Conservation (phyloP, 2,329 filamentous ascomycete species). For the Trichoderma hamatum region DNA sequence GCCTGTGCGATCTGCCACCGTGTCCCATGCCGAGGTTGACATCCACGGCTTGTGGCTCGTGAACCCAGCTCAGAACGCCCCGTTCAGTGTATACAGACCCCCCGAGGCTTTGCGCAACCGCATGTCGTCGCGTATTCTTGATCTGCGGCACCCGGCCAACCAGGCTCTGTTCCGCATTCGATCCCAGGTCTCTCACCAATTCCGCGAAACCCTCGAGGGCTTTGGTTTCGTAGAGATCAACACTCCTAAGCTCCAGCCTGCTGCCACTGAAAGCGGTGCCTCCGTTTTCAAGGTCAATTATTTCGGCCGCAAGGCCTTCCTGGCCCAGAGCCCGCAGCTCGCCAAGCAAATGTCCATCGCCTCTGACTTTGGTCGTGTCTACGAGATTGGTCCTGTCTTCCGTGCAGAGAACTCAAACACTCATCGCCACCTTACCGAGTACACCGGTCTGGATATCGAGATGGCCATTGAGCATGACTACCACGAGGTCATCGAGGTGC, state of each 20-base stretch:
- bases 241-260: conserved; percentile 87
- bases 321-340: conserved; percentile 89
- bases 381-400: conserved; percentile 75
- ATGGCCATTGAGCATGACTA: conserved; percentile 91
- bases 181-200: conserved; percentile 76
- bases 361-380: conserved; percentile 85
- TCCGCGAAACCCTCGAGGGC: conserved; percentile 74
- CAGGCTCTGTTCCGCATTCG: conserved; percentile 89
- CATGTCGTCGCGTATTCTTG: conserved; percentile 77
- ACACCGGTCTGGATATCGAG: conserved; percentile 88
- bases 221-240: conserved; percentile 90
- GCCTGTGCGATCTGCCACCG: conserved; percentile 72
- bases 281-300: conserved; percentile 93
- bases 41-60: conserved; percentile 60
- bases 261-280: conserved; percentile 87
- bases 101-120: conserved; percentile 69
- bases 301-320: conserved; percentile 82
- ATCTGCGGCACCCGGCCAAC: conserved; percentile 81
- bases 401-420: conserved; percentile 95
- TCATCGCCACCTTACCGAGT: conserved; percentile 90
- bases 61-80: conserved; percentile 52
- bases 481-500: conserved; percentile 77
- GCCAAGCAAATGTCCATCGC: conserved; percentile 93
- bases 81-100: conserved; percentile 62
- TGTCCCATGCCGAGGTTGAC: conserved; percentile 75